Conservation (phyloP, 352 stramenopile genomes). For the Plasmopara viticola region DNA sequence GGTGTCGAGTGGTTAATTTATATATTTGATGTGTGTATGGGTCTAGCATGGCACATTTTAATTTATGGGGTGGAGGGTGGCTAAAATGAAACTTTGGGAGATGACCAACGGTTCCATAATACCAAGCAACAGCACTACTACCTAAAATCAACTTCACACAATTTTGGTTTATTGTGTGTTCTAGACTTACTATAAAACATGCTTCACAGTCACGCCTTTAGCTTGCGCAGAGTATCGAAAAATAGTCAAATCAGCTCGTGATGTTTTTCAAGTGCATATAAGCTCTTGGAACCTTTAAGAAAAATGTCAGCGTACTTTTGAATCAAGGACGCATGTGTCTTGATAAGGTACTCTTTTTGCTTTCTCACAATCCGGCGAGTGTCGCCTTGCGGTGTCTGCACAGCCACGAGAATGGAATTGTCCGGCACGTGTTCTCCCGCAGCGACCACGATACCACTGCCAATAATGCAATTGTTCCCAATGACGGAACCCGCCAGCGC, state of each 20-base stretch:
- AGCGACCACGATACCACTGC: constrained; percentile 68
- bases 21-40: too few relatives aligned
- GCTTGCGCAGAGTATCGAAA: too few relatives aligned
- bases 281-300: constrained; percentile 53
- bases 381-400: constrained; percentile 28
- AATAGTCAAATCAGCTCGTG: constrained; percentile 43
- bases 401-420: constrained; percentile 67
- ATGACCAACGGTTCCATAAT: too few relatives aligned
- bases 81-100: too few relatives aligned
- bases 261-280: constrained; percentile 71
- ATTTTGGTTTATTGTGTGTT: too few relatives aligned
- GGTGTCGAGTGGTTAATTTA: too few relatives aligned
- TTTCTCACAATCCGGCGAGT: constrained; percentile 36
- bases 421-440: constrained; percentile 54
- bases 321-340: constrained; percentile 47
- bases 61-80: too few relatives aligned
- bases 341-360: constrained; percentile 65
- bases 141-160: too few relatives aligned
- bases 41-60: too few relatives aligned
- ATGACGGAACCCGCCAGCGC: constrained; percentile 50
- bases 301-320: constrained; percentile 74
- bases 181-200: too few relatives aligned
- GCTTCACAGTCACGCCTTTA: too few relatives aligned
- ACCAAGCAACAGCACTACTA: too few relatives aligned
- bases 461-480: constrained; percentile 76